phyloP scores from a whole-genome alignment of 768 basidiomycete genomes.

The Trametes villosa region DNA sequence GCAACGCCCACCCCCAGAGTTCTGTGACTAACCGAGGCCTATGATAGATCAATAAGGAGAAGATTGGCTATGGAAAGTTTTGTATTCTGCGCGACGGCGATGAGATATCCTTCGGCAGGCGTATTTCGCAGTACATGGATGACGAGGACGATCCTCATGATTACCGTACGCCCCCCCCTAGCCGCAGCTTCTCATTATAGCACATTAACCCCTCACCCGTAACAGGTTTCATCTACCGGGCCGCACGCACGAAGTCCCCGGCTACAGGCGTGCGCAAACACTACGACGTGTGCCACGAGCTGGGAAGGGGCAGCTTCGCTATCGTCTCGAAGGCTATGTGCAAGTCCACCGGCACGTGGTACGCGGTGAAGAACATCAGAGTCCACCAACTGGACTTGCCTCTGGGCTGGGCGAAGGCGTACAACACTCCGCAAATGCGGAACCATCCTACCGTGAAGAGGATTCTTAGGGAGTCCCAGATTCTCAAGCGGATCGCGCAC shows the following conservation, averaged over 20 bases:
- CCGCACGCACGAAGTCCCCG: slow-evolving; percentile 54
- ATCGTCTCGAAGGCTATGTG: slow-evolving; percentile 84
- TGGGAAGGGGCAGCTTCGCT: slow-evolving; percentile 93
- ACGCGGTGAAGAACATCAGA: slow-evolving; percentile 89
- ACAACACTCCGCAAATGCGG: slow-evolving; percentile 57
- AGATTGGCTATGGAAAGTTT: slow-evolving; percentile 59
- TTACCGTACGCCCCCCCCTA: slow-evolving; percentile 58
- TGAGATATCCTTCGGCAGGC: slow-evolving; percentile 84
- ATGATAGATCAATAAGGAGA: slow-evolving; percentile 66
- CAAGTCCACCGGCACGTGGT: slow-evolving; percentile 69
- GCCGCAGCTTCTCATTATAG: not conserved
- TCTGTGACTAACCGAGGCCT: too few species aligned
- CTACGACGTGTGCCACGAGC: slow-evolving; percentile 70
- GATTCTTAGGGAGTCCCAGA: slow-evolving; percentile 83
- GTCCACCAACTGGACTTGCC: slow-evolving; percentile 46
- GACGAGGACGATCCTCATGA: slow-evolving; percentile 59
- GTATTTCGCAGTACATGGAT: slow-evolving; percentile 46
- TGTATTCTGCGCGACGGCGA: slow-evolving; percentile 76
- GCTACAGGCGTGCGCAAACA: slow-evolving; percentile 59
- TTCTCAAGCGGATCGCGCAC: slow-evolving; percentile 77
- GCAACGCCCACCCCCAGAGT: not conserved
- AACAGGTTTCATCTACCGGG: slow-evolving; percentile 74
- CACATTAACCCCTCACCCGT: not conserved
- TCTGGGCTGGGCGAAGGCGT: slow-evolving; percentile 15
- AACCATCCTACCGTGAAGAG: too few species aligned